A percentile compares a stretch with the other conserved stretches of the same genome.
These are phyloP conservation scores for Eucalyptus pumila DNA, from an alignment of 345 rosid species.

Conservation along the genomic window DNA sequence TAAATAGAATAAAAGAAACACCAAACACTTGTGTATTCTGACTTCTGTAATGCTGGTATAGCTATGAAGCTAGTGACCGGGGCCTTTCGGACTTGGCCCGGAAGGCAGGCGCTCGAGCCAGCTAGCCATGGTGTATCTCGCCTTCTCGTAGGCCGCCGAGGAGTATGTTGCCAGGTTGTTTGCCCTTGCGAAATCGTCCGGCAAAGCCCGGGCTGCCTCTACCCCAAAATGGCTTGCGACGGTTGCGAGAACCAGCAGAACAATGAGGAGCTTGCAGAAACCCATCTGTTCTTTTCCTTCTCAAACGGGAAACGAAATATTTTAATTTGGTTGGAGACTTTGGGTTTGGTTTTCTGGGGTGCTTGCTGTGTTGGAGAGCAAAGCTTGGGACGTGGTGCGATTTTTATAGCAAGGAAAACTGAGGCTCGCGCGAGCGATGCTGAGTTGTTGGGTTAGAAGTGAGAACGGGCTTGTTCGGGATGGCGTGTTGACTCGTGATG, in stretches of 20 bases:
- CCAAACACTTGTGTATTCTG: neutral
- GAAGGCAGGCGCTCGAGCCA: neutral
- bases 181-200: slow-evolving; percentile 6
- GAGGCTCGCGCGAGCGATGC: neutral
- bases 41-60: neutral
- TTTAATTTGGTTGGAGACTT: neutral
- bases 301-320: neutral
- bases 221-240: slow-evolving; percentile 7
- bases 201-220: slow-evolving; percentile 22
- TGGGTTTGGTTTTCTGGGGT: neutral
- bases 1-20: neutral
- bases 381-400: neutral
- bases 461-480: neutral
- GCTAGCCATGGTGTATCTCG: neutral
- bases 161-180: neutral
- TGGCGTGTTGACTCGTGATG: neutral
- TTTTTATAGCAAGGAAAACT: neutral
- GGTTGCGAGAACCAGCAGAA: slow-evolving; percentile 5
- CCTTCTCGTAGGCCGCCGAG: slow-evolving; percentile 1
- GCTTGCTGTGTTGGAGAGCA: neutral
- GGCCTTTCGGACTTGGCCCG: neutral
- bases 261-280: slow-evolving; percentile 7
- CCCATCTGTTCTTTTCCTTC: neutral
- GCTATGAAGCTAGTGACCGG: neutral
- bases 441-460: neutral